Percentiles rank a stretch among this genome's conserved stretches.
Conservation (phyloP, 306 rosid species). For the Sesbania bispinosa region DNA sequence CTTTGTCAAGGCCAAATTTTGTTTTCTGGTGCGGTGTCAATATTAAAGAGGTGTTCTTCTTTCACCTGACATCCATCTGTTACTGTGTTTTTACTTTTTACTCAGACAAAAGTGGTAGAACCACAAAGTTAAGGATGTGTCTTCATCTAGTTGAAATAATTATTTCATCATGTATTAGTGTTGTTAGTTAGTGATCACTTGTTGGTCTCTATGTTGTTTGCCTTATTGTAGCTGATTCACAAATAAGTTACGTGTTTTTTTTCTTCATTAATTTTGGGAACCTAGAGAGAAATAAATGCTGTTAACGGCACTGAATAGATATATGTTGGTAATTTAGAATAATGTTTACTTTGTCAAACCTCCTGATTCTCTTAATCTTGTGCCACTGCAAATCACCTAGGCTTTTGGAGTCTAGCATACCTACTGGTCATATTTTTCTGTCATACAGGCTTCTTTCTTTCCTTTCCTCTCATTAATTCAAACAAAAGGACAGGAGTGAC, state of each 20-base stretch:
- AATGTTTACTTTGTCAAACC: background rate
- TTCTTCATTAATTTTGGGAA: background rate
- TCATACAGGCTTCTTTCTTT: background rate
- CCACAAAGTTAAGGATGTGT: background rate
- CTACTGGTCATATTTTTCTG: background rate
- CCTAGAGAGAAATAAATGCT: background rate
- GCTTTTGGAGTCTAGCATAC: background rate
- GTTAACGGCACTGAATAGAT: background rate
- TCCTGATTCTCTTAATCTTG: background rate
- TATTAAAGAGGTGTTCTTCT: background rate
- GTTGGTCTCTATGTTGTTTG: background rate
- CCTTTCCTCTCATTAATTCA: no score
- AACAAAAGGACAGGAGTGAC: background rate
- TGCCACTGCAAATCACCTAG: background rate
- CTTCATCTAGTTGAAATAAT: conserved; percentile 4
- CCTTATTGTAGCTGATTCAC: background rate
- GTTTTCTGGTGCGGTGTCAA: background rate
- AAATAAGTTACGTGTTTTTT: background rate
- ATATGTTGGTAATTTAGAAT: background rate
- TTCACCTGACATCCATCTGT: background rate
- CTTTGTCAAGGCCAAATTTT: background rate
- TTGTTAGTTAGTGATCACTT: background rate
- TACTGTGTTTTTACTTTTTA: background rate
- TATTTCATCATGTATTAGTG: background rate
- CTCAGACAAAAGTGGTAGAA: background rate